These are phyloP conservation scores for Termitomyces sp. DNA, from an alignment of 768 basidiomycete genomes.

Conservation along the genomic window DNA sequence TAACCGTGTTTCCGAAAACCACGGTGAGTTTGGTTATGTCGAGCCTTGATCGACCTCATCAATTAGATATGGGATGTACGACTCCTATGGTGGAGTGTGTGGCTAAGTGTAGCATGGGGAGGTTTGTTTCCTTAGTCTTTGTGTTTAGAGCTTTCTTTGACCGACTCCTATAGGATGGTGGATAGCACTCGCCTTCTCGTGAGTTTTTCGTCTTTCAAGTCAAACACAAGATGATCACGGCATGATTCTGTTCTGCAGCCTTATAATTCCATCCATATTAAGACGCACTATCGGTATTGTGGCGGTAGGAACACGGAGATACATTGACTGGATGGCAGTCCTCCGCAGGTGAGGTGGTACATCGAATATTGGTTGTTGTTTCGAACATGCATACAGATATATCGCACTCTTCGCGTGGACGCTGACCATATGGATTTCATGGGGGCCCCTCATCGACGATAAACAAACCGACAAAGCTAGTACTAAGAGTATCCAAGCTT, in stretches of 20 bases:
- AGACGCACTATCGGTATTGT: slow-evolving; percentile 67
- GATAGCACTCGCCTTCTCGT: slow-evolving; percentile 64
- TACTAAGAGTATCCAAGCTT: slow-evolving; percentile 28
- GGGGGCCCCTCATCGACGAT: slow-evolving; percentile 57
- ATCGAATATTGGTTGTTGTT: not conserved
- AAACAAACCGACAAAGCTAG: slow-evolving; percentile 27
- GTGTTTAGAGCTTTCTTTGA: not conserved
- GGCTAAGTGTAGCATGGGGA: slow-evolving; percentile 76
- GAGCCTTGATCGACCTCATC: slow-evolving; percentile 1
- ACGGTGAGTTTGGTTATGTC: slow-evolving; percentile 26
- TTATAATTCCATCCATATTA: slow-evolving; percentile 45
- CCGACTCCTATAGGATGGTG: slow-evolving; percentile 57
- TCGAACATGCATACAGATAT: slow-evolving; percentile 30
- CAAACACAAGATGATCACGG: not conserved
- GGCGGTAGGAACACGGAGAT: slow-evolving; percentile 63
- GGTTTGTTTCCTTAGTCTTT: slow-evolving; percentile 32
- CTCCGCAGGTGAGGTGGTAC: slow-evolving; percentile 45
- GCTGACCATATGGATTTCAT: slow-evolving; percentile 63
- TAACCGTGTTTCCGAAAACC: slow-evolving; percentile 44
- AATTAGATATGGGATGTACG: slow-evolving; percentile 51
- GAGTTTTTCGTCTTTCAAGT: slow-evolving; percentile 17
- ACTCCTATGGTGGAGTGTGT: slow-evolving; percentile 79
- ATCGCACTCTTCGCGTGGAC: slow-evolving; percentile 67
- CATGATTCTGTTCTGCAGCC: slow-evolving; percentile 23
- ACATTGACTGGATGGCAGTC: slow-evolving; percentile 73